Conservation (phyloP, 164 flowering plant genomes). For the Piper longum region DNA sequence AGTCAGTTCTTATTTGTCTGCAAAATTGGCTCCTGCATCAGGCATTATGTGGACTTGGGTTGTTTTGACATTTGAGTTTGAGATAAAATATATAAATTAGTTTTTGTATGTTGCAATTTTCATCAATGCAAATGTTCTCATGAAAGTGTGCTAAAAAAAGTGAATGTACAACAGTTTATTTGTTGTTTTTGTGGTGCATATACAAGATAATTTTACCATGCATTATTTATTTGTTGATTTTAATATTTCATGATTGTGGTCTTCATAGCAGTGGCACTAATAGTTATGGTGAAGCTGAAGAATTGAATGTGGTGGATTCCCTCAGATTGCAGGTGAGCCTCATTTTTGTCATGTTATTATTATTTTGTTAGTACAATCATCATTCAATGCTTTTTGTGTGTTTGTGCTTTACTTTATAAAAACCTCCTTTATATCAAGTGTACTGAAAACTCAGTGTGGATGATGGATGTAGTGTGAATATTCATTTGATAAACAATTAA, state of each 20-base stretch:
- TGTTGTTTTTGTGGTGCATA: no score
- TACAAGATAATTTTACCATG: neutral
- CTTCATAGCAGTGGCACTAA: conserved; percentile 31
- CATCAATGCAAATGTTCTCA: neutral
- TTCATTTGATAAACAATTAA: no score
- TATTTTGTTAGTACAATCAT: neutral
- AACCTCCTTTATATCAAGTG: neutral
- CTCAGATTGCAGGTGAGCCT: conserved; percentile 27
- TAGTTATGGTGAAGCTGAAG: conserved; percentile 28
- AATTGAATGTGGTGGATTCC: conserved; percentile 25
- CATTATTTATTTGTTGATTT: neutral
- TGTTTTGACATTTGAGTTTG: no score
- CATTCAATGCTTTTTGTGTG: neutral
- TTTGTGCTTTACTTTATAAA: conserved; percentile 1
- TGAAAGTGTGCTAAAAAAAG: neutral
- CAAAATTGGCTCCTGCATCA: no score
- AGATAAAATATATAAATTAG: neutral
- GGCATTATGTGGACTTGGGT: no score
- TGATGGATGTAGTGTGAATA: no score
- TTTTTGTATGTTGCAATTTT: neutral
- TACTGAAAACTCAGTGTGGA: no score
- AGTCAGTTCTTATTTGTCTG: no score
- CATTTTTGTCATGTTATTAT: neutral
- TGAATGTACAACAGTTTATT: neutral
- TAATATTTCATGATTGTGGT: neutral